phyloP scores from a whole-genome alignment of 164 flowering plant species.

The Malania oleifera region DNA sequence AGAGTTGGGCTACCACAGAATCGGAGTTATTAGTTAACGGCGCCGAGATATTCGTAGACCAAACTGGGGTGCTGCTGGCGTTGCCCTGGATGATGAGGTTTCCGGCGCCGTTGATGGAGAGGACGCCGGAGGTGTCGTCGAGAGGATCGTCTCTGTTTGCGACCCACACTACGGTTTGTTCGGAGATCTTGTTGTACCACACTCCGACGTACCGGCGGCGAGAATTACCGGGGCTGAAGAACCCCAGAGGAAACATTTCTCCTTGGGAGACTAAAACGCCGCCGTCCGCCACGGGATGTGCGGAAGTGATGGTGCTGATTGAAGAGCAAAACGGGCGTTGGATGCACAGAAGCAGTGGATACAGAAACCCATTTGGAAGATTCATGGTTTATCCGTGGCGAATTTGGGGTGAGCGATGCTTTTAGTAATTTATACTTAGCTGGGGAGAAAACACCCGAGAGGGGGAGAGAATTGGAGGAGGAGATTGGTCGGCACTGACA shows the following conservation, averaged over 20 bases:
- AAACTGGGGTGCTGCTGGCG: background rate
- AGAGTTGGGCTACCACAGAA: conserved; percentile 27
- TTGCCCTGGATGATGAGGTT: conserved; percentile 16
- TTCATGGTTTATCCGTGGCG: too few relatives aligned
- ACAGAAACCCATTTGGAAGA: too few relatives aligned
- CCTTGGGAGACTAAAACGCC: conserved; percentile 27
- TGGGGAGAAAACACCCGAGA: too few relatives aligned
- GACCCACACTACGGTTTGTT: conserved; percentile 41
- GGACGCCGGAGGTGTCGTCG: conserved; percentile 27
- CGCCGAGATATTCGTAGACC: conserved; percentile 27
- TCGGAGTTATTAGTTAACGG: background rate
- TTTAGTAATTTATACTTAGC: too few relatives aligned
- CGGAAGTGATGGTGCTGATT: conserved; percentile 12
- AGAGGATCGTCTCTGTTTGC: conserved; percentile 49
- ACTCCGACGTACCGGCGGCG: conserved; percentile 34
- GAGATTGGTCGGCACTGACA: too few relatives aligned
- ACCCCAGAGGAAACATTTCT: conserved; percentile 32
- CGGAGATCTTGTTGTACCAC: conserved; percentile 34
- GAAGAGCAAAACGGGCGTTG: background rate
- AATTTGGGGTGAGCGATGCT: too few relatives aligned
- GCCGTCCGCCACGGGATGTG: conserved; percentile 14
- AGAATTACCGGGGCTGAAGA: conserved; percentile 36
- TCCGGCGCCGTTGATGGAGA: conserved; percentile 20
- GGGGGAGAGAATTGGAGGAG: too few relatives aligned
- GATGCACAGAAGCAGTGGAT: background rate